Conservation (phyloP, 345 rosid species). For the Populus nigra region DNA sequence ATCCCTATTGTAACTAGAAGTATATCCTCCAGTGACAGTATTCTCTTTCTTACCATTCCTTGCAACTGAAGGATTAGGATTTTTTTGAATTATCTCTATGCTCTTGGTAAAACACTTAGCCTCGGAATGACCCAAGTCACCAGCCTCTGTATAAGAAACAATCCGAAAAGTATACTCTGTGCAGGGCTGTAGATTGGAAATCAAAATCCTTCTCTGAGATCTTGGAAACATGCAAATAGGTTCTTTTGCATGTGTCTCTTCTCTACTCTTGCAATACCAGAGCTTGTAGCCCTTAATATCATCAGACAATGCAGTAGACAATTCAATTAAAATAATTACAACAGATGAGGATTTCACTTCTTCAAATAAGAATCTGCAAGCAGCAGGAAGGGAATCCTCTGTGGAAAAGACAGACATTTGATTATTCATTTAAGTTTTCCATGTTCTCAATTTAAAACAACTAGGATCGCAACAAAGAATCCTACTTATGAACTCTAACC, state of each 20-base stretch:
- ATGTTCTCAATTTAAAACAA: not conserved
- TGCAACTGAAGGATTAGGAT: slow-evolving; percentile 29
- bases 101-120: slow-evolving; percentile 66
- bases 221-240: slow-evolving; percentile 57
- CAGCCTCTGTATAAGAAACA: slow-evolving; percentile 54
- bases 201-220: slow-evolving; percentile 65
- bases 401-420: slow-evolving; percentile 15
- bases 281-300: slow-evolving; percentile 82
- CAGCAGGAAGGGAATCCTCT: slow-evolving; percentile 66
- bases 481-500: slow-evolving; percentile 39
- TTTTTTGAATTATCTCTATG: slow-evolving; percentile 55
- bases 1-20: slow-evolving; percentile 37
- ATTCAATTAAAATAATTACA: slow-evolving; percentile 60
- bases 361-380: slow-evolving; percentile 83
- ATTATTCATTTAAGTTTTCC: slow-evolving; percentile 14
- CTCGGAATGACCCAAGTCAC: slow-evolving; percentile 66
- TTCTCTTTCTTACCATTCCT: slow-evolving; percentile 33
- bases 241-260: slow-evolving; percentile 54
- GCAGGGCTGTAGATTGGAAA: slow-evolving; percentile 84
- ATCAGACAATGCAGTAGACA: slow-evolving; percentile 38
- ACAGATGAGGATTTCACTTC: slow-evolving; percentile 64
- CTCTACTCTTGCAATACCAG: slow-evolving; percentile 78
- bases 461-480: not conserved
- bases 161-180: slow-evolving; percentile 67
- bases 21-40: slow-evolving; percentile 36